Conservation (phyloP, 805 yeast species). For the Candida anglica region DNA sequence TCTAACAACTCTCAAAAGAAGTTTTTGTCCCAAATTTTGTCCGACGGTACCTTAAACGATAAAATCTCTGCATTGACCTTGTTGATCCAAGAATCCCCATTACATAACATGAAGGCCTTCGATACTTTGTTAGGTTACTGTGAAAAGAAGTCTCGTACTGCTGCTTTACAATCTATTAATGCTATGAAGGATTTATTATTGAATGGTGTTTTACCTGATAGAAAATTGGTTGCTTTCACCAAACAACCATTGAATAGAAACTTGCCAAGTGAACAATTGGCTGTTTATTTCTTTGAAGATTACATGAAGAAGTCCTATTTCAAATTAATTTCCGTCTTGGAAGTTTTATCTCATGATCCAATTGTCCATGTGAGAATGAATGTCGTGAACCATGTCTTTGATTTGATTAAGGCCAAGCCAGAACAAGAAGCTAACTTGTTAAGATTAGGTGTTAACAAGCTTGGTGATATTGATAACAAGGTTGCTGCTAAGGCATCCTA, state of each 20-base stretch:
- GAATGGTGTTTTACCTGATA: conserved; percentile 79
- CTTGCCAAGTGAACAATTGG: conserved; percentile 47
- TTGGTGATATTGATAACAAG: conserved; percentile 89
- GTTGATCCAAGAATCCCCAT: conserved; percentile 90
- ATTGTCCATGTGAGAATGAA: conserved; percentile 83
- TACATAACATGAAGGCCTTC: conserved; percentile 81
- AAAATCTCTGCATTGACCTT: conserved; percentile 92
- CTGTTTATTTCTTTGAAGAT: conserved; percentile 84
- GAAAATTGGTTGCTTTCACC: conserved; percentile 76
- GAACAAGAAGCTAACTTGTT: conserved; percentile 94
- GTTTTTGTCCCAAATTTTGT: conserved; percentile 82
- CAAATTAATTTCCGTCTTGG: conserved; percentile 71
- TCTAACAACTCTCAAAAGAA: conserved; percentile 77
- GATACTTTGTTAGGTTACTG: conserved; percentile 76
- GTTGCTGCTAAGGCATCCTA: conserved; percentile 87
- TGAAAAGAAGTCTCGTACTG: conserved; percentile 88
- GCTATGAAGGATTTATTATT: conserved; percentile 86
- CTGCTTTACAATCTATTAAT: conserved; percentile 84
- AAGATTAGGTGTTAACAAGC: conserved; percentile 84
- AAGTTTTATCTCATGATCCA: conserved; percentile 83
- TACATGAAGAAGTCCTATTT: conserved; percentile 75
- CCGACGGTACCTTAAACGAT: conserved; percentile 92
- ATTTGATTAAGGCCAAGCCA: conserved; percentile 78
- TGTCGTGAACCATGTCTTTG: conserved; percentile 72
- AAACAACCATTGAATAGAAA: conserved; percentile 58